These are phyloP conservation scores for Iris pallida DNA, from an alignment of 116 monocot genomes.

Conservation along the genomic window DNA sequence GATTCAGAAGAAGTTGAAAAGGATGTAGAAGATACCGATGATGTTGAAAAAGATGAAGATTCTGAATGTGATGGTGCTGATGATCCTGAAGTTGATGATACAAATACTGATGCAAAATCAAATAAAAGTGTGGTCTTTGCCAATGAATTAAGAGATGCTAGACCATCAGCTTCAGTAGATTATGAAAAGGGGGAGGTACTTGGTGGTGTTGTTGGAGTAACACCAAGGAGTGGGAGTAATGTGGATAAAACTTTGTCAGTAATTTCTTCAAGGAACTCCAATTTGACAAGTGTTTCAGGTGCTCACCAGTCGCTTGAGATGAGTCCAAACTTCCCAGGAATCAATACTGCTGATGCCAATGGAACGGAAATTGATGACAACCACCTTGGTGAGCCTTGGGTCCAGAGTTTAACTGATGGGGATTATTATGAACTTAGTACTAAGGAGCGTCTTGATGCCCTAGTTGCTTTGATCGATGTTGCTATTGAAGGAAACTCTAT, in stretches of 20 bases:
- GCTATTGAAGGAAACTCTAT: constrained; percentile 74
- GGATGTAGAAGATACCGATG: constrained; percentile 51
- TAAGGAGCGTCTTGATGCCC: constrained; percentile 73
- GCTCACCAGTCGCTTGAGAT: constrained; percentile 1
- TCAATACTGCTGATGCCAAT: constrained; percentile 19
- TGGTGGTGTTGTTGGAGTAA: constrained; percentile 5
- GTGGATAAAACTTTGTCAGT: constrained; percentile 12
- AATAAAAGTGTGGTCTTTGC: constrained; percentile 10
- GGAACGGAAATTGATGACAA: constrained; percentile 69
- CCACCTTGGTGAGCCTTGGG: constrained; percentile 68
- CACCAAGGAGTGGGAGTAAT: constrained; percentile 1
- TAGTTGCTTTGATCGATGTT: constrained; percentile 60
- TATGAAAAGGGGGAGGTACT: constrained; percentile 6
- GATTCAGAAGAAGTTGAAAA: constrained; percentile 72
- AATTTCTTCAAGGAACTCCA: constrained; percentile 6
- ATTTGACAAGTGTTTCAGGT: constrained; percentile 10
- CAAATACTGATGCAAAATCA: constrained; percentile 19
- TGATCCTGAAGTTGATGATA: constrained; percentile 67
- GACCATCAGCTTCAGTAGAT: constrained; percentile 1
- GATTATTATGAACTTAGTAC: constrained; percentile 76
- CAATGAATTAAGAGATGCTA: constrained; percentile 20
- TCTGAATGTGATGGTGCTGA: constrained; percentile 66
- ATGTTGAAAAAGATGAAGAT: constrained; percentile 56
- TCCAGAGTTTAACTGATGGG: constrained; percentile 68
- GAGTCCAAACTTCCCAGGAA: constrained; percentile 16